Evolutionary conservation across 2,329 filamentous ascomycete genomes (phyloP).

Genomic region (Monilinia aucupariae): DNA sequence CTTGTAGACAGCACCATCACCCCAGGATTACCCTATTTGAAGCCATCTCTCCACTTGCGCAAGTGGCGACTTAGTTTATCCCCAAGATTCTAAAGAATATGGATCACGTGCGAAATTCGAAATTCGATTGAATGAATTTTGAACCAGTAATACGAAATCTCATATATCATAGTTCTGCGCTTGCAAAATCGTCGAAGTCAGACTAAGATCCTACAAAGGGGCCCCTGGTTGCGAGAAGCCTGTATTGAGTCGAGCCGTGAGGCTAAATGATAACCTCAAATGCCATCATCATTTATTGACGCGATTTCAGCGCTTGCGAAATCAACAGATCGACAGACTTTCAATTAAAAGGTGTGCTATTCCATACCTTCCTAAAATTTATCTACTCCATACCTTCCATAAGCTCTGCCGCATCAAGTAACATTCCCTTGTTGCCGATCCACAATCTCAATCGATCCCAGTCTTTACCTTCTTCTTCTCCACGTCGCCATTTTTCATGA

Average conservation of each 20-base stretch:
- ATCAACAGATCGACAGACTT: conserved; percentile 4
- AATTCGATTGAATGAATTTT: background rate
- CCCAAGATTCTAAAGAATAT: background rate
- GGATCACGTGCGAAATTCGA: background rate
- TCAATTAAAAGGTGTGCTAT: background rate
- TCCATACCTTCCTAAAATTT: conserved; percentile 1
- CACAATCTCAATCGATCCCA: conserved; percentile 85
- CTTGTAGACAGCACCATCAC: background rate
- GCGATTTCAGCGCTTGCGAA: conserved; percentile 1
- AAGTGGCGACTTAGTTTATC: background rate
- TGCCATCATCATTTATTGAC: background rate
- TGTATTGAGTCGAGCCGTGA: background rate
- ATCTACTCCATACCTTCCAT: conserved; percentile 74
- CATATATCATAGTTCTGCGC: background rate
- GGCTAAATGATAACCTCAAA: background rate
- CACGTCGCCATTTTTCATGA: conserved; percentile 69
- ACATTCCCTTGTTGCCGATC: conserved; percentile 77
- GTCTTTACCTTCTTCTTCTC: conserved; percentile 85
- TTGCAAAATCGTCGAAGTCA: background rate
- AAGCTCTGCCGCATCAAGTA: conserved; percentile 80
- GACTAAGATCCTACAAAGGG: background rate
- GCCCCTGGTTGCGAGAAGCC: background rate
- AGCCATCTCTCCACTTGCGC: background rate
- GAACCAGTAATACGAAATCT: background rate
- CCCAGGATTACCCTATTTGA: background rate